phyloP scores from a whole-genome alignment of 306 rosid species.

The Potentilla sterilis region DNA sequence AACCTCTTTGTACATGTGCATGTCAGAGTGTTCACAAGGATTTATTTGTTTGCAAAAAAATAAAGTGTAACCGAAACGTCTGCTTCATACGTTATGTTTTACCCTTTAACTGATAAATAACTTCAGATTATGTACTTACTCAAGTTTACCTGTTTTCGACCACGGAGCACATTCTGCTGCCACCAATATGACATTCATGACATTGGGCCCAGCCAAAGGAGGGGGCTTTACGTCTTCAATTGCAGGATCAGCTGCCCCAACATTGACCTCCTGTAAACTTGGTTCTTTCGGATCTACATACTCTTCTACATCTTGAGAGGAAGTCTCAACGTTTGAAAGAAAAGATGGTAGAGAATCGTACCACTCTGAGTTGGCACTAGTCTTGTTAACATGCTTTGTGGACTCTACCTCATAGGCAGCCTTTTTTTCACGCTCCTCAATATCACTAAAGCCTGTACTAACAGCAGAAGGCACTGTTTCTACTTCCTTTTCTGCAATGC shows the following conservation, averaged over 20 bases:
- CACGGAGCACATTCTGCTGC: slow-evolving; percentile 96
- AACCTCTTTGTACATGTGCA: neutral
- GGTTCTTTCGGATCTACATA: slow-evolving; percentile 25
- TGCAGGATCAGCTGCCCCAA: slow-evolving; percentile 25
- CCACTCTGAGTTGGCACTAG: slow-evolving; percentile 27
- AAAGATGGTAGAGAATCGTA: slow-evolving; percentile 35
- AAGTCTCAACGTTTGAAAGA: slow-evolving; percentile 25
- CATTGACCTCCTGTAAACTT: slow-evolving; percentile 25
- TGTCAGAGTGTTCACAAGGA: neutral
- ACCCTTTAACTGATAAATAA: neutral
- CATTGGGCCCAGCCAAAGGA: slow-evolving; percentile 87
- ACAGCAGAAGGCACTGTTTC: slow-evolving; percentile 31
- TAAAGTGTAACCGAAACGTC: neutral
- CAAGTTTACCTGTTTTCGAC: slow-evolving; percentile 74
- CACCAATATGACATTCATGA: slow-evolving; percentile 78
- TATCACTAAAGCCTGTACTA: slow-evolving; percentile 29
- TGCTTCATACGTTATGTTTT: slow-evolving; percentile 7
- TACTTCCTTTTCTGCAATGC: slow-evolving; percentile 36
- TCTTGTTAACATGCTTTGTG: slow-evolving; percentile 25
- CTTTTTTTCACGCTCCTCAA: slow-evolving; percentile 31
- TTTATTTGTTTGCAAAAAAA: neutral
- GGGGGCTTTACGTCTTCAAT: slow-evolving; percentile 43
- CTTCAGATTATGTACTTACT: slow-evolving; percentile 15
- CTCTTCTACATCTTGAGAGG: slow-evolving; percentile 33
- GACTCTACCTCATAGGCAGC: slow-evolving; percentile 24